Conservation (phyloP, 2,329 filamentous ascomycete species). For the Pestalotiopsis sp. region DNA sequence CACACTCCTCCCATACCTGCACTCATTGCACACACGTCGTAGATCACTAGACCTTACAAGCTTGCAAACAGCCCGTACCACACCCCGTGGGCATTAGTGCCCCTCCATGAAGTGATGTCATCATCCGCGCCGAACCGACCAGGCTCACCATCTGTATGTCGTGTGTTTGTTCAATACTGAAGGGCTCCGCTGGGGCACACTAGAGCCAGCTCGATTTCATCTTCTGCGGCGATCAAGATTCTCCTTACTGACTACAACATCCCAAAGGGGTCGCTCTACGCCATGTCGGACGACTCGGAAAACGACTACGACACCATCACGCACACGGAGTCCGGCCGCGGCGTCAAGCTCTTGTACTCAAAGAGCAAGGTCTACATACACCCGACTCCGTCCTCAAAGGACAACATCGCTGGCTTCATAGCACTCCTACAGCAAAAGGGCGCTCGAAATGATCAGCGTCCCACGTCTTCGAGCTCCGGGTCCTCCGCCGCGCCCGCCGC, state of each 20-base stretch:
- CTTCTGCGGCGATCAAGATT: neutral
- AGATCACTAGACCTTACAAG: neutral
- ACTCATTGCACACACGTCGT: neutral
- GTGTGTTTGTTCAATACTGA: neutral
- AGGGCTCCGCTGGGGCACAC: neutral
- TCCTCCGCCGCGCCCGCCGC: conserved; percentile 48
- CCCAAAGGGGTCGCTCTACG: conserved; percentile 66
- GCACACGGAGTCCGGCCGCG: conserved; percentile 73
- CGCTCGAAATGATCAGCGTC: conserved; percentile 34
- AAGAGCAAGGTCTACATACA: conserved; percentile 99
- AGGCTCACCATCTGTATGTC: conserved; percentile 7
- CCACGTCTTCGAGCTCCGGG: conserved; percentile 46
- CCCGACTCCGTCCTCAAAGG: conserved; percentile 87
- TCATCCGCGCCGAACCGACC: conserved; percentile 1
- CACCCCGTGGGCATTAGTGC: neutral
- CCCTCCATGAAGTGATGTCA: conserved; percentile 12
- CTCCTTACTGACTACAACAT: neutral
- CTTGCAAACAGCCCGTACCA: neutral
- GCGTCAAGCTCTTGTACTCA: conserved; percentile 90
- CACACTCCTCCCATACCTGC: neutral
- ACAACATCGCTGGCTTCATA: conserved; percentile 94
- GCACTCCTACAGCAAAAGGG: conserved; percentile 90
- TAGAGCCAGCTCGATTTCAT: neutral
- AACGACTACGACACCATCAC: conserved; percentile 93
- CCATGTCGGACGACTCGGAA: conserved; percentile 94